Evolutionary conservation across 2,329 filamentous ascomycete genomes (phyloP), one percentile per base, ranked within the genome.

Genomic region (Harringtonia aguacate): DNA sequence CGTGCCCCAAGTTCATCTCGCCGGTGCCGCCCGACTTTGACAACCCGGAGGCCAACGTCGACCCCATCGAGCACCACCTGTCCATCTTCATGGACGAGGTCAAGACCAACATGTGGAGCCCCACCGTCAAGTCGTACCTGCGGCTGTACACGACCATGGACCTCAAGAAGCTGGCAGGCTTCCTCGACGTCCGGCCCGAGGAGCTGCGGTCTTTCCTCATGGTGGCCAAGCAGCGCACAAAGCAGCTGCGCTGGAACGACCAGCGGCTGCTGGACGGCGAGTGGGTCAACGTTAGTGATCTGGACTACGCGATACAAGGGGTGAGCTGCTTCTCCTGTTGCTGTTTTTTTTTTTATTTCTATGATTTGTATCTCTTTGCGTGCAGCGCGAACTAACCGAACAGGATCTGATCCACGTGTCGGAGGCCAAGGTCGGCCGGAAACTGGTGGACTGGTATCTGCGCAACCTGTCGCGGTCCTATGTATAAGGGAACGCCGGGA

Each of bases 61-160:
- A 98, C 70, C 92, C 92, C 36, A 79, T 95, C 53, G 90, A 98
- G 71, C 92, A 98, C 74, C 90, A 98, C 69, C 80, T 95, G 52
- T 75, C 85, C 58, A 84, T 98, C 69, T 98, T 98, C 75, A 97
- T 98, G 90, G 89, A 95, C 56, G 92, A 98, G 73, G 90, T 98
- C 66, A 95, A 94, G 80, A 95, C 87, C 69, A 97, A 94, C 69
- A 92, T 98, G 79, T 94, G 81, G 81, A 90, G 86, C 64, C 92
- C 92, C 36, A 95, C 89, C 37, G 85, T 98, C 64, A 95, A 94
- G 75, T 95, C 89, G 50, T 98, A 98, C 73, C 79, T 98, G 55
- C 92, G 94, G 63, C 84, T 98, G 45, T 98, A 98, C 79, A 97
- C 92, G 37, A 98, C 92, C 55, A 97, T 98, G 90, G 92, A 98